Evolutionary conservation across 78 protist genomes (phyloP).

Genomic region (Dictyostelium firmibasis): DNA sequence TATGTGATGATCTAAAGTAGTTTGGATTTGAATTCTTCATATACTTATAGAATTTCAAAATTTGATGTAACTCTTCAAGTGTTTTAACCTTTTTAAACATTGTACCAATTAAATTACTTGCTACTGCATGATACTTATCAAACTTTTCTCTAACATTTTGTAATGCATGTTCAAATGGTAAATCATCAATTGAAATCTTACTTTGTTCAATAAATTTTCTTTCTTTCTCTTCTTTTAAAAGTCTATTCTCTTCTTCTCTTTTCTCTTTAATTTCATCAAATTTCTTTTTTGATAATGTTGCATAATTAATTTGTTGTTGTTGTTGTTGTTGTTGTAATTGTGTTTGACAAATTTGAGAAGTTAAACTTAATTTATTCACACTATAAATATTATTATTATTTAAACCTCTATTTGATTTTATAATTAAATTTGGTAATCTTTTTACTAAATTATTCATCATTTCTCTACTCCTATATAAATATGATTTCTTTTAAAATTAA

Average conservation of each 20-base stretch:
- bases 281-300: slow-evolving; percentile 26
- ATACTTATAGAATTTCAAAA: slow-evolving; percentile 19
- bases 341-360: background rate
- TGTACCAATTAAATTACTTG: background rate
- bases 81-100: slow-evolving; percentile 27
- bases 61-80: slow-evolving; percentile 12
- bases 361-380: background rate
- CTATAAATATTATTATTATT: background rate
- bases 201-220: slow-evolving; percentile 19
- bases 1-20: slow-evolving; percentile 10
- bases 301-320: background rate
- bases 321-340: background rate
- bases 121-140: slow-evolving; percentile 10
- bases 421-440: background rate
- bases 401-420: background rate
- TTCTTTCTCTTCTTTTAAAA: slow-evolving; percentile 32
- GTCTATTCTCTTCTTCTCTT: slow-evolving; percentile 11
- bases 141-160: slow-evolving; percentile 27
- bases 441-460: background rate
- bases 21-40: background rate
- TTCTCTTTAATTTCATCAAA: slow-evolving; percentile 28
- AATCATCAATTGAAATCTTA: slow-evolving; percentile 19
- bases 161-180: slow-evolving; percentile 22
- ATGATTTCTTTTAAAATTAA: background rate
- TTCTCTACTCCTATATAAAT: background rate